Percentiles rank a stretch among this genome's conserved stretches.
These are phyloP conservation scores for Spencermartinsiella ligniputridi DNA, from an alignment of 1,139 yeast genomes.

Conservation along the genomic window DNA sequence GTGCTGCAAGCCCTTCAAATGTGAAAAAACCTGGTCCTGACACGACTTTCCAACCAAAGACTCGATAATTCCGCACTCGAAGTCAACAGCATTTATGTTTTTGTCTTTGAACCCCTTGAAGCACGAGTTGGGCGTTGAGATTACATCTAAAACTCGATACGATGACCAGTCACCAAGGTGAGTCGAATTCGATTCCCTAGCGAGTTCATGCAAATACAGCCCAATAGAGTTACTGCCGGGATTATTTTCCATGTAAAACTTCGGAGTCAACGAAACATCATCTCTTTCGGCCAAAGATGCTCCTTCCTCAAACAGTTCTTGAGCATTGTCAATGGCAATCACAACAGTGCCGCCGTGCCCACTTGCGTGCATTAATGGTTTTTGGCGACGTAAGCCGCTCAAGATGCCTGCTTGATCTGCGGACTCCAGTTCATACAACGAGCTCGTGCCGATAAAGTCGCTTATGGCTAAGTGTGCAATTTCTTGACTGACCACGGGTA, in stretches of 20 bases:
- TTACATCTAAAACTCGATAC: conserved; percentile 10
- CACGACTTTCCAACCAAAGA: conserved; percentile 2
- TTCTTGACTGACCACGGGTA: not conserved
- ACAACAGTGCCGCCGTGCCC: conserved; percentile 16
- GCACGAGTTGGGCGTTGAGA: conserved; percentile 9
- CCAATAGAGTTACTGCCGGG: conserved; percentile 17
- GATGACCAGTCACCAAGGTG: conserved; percentile 14
- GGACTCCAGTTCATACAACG: not conserved
- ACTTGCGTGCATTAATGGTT: conserved; percentile 8
- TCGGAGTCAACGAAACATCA: conserved; percentile 13
- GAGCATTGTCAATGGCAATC: conserved; percentile 23
- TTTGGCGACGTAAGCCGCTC: conserved; percentile 10
- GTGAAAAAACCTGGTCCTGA: conserved; percentile 7
- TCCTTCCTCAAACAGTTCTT: conserved; percentile 10
- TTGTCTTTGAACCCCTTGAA: conserved; percentile 11
- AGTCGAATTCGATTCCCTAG: conserved; percentile 8
- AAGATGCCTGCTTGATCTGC: conserved; percentile 9
- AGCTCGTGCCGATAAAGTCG: conserved; percentile 3
- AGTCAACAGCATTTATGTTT: not conserved
- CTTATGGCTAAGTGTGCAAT: conserved; percentile 3
- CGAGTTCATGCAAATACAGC: conserved; percentile 15
- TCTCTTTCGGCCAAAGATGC: conserved; percentile 9
- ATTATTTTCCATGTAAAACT: conserved; percentile 21
- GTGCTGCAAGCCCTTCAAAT: conserved; percentile 7
- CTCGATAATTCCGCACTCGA: conserved; percentile 3